These are phyloP conservation scores for Phlyctochytrium planicorne DNA, from an alignment of 192 early-diverging fungal genomes.

Conservation along the genomic window DNA sequence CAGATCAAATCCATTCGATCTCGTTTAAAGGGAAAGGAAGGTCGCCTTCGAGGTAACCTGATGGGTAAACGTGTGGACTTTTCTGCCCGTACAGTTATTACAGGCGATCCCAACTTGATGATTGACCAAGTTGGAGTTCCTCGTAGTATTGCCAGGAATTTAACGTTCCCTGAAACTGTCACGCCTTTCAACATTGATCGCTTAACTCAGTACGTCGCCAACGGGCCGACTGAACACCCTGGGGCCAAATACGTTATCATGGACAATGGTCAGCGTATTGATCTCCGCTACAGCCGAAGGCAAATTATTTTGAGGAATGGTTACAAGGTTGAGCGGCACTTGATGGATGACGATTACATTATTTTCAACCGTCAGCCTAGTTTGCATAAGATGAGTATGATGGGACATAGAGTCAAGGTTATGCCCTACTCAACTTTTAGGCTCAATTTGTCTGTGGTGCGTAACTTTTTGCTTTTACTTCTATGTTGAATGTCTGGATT, in stretches of 20 bases:
- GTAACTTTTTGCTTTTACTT: neutral
- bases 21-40: conserved; percentile 98
- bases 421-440: conserved; percentile 99
- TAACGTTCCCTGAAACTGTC: conserved; percentile 96
- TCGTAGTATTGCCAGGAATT: conserved; percentile 91
- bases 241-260: conserved; percentile 97
- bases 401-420: conserved; percentile 94
- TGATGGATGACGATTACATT: conserved; percentile 92
- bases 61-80: conserved; percentile 99
- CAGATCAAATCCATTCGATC: conserved; percentile 91
- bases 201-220: conserved; percentile 82
- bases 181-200: conserved; percentile 95
- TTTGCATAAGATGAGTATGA: conserved; percentile 99
- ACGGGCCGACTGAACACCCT: conserved; percentile 90
- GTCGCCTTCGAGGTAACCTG: conserved; percentile 95
- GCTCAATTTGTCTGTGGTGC: conserved; percentile 85
- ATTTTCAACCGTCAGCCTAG: conserved; percentile 99
- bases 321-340: conserved; percentile 92
- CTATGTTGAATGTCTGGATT: neutral
- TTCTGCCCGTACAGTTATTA: conserved; percentile 98
- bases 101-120: conserved; percentile 96
- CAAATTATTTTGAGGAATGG: conserved; percentile 87
- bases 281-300: conserved; percentile 83
- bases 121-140: conserved; percentile 99
- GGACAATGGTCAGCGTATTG: conserved; percentile 90